Evolutionary conservation across 176 grass and related monocot species (phyloP), one percentile per base, ranked within the genome.

Genomic region (Musa acuminata): DNA sequence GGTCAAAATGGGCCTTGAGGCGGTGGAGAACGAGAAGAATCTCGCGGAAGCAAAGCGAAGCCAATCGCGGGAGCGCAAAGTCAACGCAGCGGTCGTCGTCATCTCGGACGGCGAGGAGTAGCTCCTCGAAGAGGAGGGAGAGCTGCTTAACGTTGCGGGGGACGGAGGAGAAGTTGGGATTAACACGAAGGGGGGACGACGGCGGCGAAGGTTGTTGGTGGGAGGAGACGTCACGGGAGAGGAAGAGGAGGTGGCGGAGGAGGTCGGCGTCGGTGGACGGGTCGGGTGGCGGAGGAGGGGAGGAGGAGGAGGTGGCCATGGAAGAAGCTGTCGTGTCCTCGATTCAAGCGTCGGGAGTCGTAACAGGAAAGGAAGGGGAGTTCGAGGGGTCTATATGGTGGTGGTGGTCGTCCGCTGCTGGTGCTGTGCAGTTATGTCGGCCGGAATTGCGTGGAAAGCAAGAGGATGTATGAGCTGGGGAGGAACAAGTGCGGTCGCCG

Each of bases 21-120:
- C 96, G 86, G 83, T 91, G 96, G 49, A 99, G 81, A 52, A 90
- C 88, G 22, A 99, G 73, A 43, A 91, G 96, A 60, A 91, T 75
- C 91, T 99, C 96, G 4, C 83, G 82, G 13, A 91, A 87, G 81
- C 96, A 99, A 26, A 95, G 86, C 49, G 88, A 85, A n/a, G 91
- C 84, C 0, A 88, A 84, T 5, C 91, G 86, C 9, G 91, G 86
- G 55, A 95, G 64, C 76, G 14, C 16, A 0, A 13, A 52, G 2
- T 9, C 35, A 72, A 76, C 78, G 13, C 52, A n/a, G 51, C 23
- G 24, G 26, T 35, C 64, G 8, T 69, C 71, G 52, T 54, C 51
- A 52, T 57, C 21, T 4, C 55, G 22, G 22, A 71, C 19, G 19
- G 19, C 8, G 48, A 24, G 51, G 27, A 77, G 75, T 8, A 99